phyloP scores from a whole-genome alignment of 169 alveolate genomes.

The Besnoitia besnoiti region DNA sequence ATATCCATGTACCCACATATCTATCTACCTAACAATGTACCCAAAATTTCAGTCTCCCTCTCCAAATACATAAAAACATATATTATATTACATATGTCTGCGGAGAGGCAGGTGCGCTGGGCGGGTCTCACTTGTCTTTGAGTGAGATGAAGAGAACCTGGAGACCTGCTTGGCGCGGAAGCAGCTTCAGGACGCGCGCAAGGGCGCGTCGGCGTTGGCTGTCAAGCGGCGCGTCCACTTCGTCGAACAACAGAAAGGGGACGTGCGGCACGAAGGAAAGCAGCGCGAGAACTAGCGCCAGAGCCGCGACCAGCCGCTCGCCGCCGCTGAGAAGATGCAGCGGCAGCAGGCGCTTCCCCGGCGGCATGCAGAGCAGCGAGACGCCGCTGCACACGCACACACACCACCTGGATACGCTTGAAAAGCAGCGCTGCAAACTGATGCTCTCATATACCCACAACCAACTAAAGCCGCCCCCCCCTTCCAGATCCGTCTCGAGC shows the following conservation, averaged over 20 bases:
- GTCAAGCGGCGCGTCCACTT: slow-evolving; percentile 49
- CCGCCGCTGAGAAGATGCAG: slow-evolving; percentile 57
- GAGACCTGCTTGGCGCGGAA: neutral
- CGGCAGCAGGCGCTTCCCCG: slow-evolving; percentile 49
- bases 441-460: no score
- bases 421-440: no score
- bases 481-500: no score
- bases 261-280: slow-evolving; percentile 39
- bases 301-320: slow-evolving; percentile 44
- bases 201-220: neutral
- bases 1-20: no score
- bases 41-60: no score
- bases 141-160: slow-evolving; percentile 35
- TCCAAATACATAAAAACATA: no score
- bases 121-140: slow-evolving; percentile 14
- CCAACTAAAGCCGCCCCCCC: no score
- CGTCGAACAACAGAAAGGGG: slow-evolving; percentile 52
- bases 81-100: no score
- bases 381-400: slow-evolving; percentile 46
- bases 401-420: no score
- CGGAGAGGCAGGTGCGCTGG: no score
- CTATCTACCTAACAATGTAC: no score
- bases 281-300: slow-evolving; percentile 42
- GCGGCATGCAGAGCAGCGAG: slow-evolving; percentile 40
- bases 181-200: neutral